These are phyloP conservation scores for Fraxinus albicans DNA, from an alignment of 305 asterid species.

Conservation along the genomic window DNA sequence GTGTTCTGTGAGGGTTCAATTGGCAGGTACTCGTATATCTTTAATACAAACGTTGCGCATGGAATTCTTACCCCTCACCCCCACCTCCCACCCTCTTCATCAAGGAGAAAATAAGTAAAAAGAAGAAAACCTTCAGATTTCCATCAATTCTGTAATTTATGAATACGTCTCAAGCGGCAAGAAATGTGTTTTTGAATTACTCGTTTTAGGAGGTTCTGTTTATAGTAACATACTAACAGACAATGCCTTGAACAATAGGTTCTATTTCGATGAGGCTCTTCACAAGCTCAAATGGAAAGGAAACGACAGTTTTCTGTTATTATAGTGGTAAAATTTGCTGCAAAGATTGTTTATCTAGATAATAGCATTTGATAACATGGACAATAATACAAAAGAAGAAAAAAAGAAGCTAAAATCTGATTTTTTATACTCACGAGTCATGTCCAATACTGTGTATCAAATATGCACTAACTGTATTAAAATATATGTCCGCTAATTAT, in stretches of 20 bases:
- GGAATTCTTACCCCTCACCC: not conserved
- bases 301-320: not conserved
- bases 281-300: not conserved
- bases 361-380: not conserved
- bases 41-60: not conserved
- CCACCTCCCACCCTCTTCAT: not conserved
- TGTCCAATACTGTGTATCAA: not conserved
- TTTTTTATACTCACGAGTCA: not conserved
- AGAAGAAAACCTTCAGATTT: not conserved
- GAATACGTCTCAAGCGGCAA: not conserved
- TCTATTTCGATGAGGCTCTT: not conserved
- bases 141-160: not conserved
- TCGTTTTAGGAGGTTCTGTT: not conserved
- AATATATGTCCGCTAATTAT: not conserved
- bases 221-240: not conserved
- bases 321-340: not conserved
- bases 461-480: not conserved
- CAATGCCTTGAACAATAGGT: not conserved
- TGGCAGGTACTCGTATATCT: slow-evolving; percentile 56
- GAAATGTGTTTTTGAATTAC: not conserved
- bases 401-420: not conserved
- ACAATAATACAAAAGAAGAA: not conserved
- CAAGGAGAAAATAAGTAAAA: not conserved
- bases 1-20: slow-evolving; percentile 69
- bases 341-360: not conserved